Base-by-base conservation (phyloP, 495 filamentous ascomycete species). In the Hypoxylon subgilvum region DNA sequence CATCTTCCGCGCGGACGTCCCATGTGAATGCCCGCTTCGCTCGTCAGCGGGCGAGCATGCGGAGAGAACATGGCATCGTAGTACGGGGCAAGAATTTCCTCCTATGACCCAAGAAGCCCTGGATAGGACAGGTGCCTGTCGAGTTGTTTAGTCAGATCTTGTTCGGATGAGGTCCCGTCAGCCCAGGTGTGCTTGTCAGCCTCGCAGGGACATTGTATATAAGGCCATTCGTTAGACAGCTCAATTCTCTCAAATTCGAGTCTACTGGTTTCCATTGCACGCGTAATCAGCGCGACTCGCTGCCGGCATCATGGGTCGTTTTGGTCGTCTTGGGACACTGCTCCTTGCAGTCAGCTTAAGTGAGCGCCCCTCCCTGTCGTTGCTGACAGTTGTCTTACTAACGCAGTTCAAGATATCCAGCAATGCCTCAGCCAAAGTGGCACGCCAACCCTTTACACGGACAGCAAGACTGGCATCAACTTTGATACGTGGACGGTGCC, bases 401-500 rank as follows among this genome's bases (percentile, higher is more conserved):
- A 69, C 27, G 14, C 19, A 9, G 34, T 16, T 8, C 8, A 8
- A 69, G 66, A 66, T 52, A 8, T 61, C 48, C 58, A 52, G 40
- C 48, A 51, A 61, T 69, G 66, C 46, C 34, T 63, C 27, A 55
- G 66, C 13, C 66, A 69, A 35, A 31, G 16, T 27, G 40, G 51
- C 30, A 46, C 58, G 8, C 62, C 66, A 25, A 63, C 66, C 17
- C 21, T 63, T 9, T 72, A 64, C 34, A 69, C 43, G 17, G 69
- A 72, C 38, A 61, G 44, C 21, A 22, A 60, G n/a, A 72, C 69
- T 6, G 67, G 67, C 3, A 72, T 72, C 35, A 65, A 18, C 9
- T 72, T 72, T 21, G 67, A 68, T 21, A 69, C 55, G 49, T 66
- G 62, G 61, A 47, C 45, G 4, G 65, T 70, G 9, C 61, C 67